These are phyloP conservation scores for Cydonia oblonga DNA, from an alignment of 331 rosid species.

Conservation along the genomic window DNA sequence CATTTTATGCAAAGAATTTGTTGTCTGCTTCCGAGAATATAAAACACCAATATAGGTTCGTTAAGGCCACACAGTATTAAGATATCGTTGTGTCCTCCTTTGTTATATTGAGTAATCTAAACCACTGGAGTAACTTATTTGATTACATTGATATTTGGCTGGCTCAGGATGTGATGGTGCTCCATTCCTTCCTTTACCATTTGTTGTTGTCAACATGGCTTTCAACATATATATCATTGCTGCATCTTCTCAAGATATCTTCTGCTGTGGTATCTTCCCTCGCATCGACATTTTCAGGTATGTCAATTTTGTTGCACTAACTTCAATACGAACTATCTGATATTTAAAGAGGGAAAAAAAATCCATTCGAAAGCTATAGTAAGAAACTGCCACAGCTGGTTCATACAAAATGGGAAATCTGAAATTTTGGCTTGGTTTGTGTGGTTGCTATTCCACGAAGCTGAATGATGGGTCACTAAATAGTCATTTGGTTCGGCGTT, in stretches of 20 bases:
- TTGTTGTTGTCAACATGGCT: slow-evolving; percentile 71
- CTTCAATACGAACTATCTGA: background rate
- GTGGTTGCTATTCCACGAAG: background rate
- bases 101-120: background rate
- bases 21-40: background rate
- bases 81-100: background rate
- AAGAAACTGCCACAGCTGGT: background rate
- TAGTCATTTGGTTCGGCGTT: background rate
- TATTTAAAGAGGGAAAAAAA: background rate
- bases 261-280: slow-evolving; percentile 86
- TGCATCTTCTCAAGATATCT: slow-evolving; percentile 81
- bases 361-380: background rate
- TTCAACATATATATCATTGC: slow-evolving; percentile 69
- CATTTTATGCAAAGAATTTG: background rate
- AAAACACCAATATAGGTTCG: background rate
- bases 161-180: slow-evolving; percentile 87
- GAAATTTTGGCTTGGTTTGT: background rate
- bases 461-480: background rate
- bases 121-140: background rate
- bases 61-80: background rate
- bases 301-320: background rate
- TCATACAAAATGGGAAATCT: background rate
- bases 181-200: slow-evolving; percentile 68
- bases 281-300: slow-evolving; percentile 90
- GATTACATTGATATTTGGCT: slow-evolving; percentile 4